Evolutionary conservation across 371 early-diverging fungal species (phyloP).

Genomic region (Apophysomyces variabilis): DNA sequence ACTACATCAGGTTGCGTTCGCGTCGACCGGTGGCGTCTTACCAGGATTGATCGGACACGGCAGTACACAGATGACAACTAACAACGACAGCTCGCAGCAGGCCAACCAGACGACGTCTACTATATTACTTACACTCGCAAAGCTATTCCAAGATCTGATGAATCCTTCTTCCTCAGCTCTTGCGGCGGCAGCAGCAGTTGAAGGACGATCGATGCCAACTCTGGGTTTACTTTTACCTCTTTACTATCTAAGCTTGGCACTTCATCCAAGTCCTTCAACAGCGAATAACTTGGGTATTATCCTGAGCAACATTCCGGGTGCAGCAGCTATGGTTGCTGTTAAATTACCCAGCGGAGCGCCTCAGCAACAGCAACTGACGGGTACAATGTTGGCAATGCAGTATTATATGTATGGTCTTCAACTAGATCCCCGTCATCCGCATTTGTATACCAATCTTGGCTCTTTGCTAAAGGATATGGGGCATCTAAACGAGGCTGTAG

Average conservation of each 20-base stretch:
- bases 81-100: slow-evolving; percentile 48
- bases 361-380: slow-evolving; percentile 51
- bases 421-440: slow-evolving; percentile 85
- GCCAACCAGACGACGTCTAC: slow-evolving; percentile 80
- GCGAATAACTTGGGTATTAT: slow-evolving; percentile 91
- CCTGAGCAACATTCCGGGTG: slow-evolving; percentile 69
- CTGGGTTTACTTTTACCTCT: slow-evolving; percentile 74
- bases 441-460: slow-evolving; percentile 89
- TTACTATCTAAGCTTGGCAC: slow-evolving; percentile 82
- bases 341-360: slow-evolving; percentile 30
- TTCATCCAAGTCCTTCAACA: slow-evolving; percentile 86
- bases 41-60: slow-evolving; percentile 56
- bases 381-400: slow-evolving; percentile 74
- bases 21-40: slow-evolving; percentile 64
- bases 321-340: slow-evolving; percentile 58
- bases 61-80: background rate
- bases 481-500: slow-evolving; percentile 79
- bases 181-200: slow-evolving; percentile 46
- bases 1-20: slow-evolving; percentile 62
- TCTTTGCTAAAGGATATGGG: slow-evolving; percentile 89
- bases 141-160: slow-evolving; percentile 83
- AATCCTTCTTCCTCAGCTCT: slow-evolving; percentile 49
- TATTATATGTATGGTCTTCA: slow-evolving; percentile 89
- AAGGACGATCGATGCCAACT: slow-evolving; percentile 53
- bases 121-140: slow-evolving; percentile 82